Percentiles rank a stretch among this genome's conserved stretches.
Conservation (phyloP, 441 rosid genomes). For the Gossypium davidsonii region DNA sequence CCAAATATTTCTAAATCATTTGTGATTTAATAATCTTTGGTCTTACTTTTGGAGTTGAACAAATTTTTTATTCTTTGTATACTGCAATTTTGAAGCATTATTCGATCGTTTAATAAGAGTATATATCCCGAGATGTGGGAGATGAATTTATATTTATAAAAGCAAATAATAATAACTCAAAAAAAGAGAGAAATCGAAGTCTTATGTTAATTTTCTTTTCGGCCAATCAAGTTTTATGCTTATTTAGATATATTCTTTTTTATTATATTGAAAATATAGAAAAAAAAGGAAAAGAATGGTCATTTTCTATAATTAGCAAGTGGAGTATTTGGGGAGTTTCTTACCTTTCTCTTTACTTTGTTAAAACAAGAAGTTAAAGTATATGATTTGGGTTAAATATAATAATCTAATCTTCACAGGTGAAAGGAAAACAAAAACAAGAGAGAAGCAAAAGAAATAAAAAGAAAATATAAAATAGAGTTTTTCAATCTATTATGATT, state of each 20-base stretch:
- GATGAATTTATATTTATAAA: not conserved
- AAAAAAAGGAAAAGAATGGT: not conserved
- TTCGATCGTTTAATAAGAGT: not conserved
- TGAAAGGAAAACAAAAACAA: not conserved
- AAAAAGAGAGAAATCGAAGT: not conserved
- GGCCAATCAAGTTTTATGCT: not conserved
- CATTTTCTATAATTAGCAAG: slow-evolving; percentile 2
- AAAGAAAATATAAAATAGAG: not conserved
- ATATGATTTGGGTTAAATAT: not conserved
- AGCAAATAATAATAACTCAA: not conserved
- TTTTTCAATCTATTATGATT: not conserved
- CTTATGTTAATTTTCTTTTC: not conserved
- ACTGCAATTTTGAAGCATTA: not conserved
- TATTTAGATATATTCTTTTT: not conserved
- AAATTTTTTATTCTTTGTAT: not conserved
- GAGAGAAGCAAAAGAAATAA: not conserved
- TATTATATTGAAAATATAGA: not conserved
- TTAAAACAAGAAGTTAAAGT: not conserved
- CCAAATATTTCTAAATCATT: not conserved
- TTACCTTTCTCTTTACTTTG: not conserved
- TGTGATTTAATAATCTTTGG: not conserved
- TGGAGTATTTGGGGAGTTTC: not conserved
- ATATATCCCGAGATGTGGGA: not conserved
- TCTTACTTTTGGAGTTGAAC: not conserved
- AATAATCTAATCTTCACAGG: not conserved